Base-by-base conservation (phyloP, 352 stramenopile genomes). In the Phytophthora sojae region DNA sequence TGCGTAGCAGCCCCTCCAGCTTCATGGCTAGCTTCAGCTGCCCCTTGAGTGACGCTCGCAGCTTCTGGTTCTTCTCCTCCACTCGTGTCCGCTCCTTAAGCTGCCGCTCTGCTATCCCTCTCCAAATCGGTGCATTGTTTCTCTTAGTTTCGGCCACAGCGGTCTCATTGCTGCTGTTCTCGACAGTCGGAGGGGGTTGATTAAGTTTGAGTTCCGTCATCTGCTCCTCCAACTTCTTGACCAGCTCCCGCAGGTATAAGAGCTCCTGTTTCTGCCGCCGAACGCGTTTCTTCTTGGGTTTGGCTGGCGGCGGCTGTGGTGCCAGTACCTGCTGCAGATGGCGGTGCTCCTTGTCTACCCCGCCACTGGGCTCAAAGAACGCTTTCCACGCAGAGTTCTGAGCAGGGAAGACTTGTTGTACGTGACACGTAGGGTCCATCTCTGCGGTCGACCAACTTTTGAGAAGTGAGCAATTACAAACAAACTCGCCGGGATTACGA, bases 271-370 rank as follows among this genome's bases (percentile, higher is more conserved):
- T 80, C 64, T 79, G 69, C 17, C 69, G 61, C 19, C 73, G 73
- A 29, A 80, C 51, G n/a, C 73, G 73, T 30, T 80, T 80, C 50
- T 77, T 80, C 72, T 76, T 79, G 21, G 57, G 69, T 17, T 70
- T 70, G 6, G 29, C 30, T 19, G 21, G 3, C 37, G 26, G 25
- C 29, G 26, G 25, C 6, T n/a, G 37, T 14, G 44, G 15, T 45
- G 0, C 37, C 6, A 45, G 14, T 17, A 45, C n/a, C 44, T 21
- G 44, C n/a, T 51, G 44, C 44, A 25, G 11, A 55, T 47, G 44
- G 44, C 44, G 44, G 44, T 25, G 44, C n/a, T n/a, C 44, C 15
- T 45, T 17, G 42, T 50, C 42, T 12, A 2, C 19, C 8, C 15
- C 17, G 12, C 42, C 17, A 12, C 37, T n/a, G 37, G 14, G 9